Evolutionary conservation across 345 rosid genomes (phyloP).

Genomic region (Rhodamnia argentea): DNA sequence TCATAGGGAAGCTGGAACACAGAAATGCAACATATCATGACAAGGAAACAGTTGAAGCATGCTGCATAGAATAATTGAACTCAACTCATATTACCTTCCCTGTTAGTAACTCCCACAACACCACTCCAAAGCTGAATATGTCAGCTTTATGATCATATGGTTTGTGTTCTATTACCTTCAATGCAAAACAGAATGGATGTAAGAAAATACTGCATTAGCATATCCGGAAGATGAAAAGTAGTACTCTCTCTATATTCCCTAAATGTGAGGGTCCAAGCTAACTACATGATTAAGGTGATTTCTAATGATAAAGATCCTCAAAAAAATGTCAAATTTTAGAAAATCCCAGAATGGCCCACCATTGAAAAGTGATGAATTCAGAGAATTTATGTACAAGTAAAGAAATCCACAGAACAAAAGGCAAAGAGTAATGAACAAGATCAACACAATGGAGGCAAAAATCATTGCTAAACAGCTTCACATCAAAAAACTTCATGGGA

Average conservation of each 20-base stretch:
- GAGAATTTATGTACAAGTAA: background rate
- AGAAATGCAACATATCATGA: slow-evolving; percentile 1
- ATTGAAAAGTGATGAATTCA: background rate
- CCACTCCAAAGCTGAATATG: slow-evolving; percentile 83
- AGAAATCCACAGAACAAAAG: background rate
- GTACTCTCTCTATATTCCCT: background rate
- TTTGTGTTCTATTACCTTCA: slow-evolving; percentile 90
- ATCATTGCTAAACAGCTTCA: background rate
- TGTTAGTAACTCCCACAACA: slow-evolving; percentile 86
- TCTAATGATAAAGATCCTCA: background rate
- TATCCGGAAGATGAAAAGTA: background rate
- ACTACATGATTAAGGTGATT: background rate
- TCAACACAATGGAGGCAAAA: background rate
- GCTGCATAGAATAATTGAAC: background rate
- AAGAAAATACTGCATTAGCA: background rate
- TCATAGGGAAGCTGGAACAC: slow-evolving; percentile 83
- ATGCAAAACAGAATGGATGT: slow-evolving; percentile 1
- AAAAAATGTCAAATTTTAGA: background rate
- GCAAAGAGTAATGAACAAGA: background rate
- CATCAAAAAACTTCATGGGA: background rate
- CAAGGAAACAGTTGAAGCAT: background rate
- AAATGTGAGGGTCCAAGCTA: background rate
- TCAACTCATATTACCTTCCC: slow-evolving; percentile 55
- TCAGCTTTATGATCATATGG: slow-evolving; percentile 99
- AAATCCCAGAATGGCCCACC: background rate